Conservation (phyloP, 371 early-diverging fungal species). For the Apophysomyces ossiformis region DNA sequence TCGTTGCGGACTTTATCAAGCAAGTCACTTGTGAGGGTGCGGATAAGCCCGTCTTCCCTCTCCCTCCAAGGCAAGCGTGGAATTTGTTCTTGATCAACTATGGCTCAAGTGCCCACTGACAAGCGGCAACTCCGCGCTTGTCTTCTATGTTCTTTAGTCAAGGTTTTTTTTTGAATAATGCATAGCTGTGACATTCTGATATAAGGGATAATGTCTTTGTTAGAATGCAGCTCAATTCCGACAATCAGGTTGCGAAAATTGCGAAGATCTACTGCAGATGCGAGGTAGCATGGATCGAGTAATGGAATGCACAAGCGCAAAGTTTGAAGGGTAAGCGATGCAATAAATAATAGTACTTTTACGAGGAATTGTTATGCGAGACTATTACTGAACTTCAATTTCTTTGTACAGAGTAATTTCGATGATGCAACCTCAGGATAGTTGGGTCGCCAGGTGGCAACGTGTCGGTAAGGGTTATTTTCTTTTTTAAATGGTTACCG, state of each 20-base stretch:
- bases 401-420: slow-evolving; percentile 65
- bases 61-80: neutral
- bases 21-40: no score
- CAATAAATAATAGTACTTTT: no score
- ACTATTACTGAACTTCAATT: neutral
- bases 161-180: slow-evolving; percentile 53
- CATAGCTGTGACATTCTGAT: neutral
- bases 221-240: slow-evolving; percentile 80
- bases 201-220: neutral
- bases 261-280: slow-evolving; percentile 84
- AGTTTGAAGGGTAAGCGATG: slow-evolving; percentile 80
- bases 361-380: no score
- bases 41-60: neutral
- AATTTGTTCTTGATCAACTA: slow-evolving; percentile 23
- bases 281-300: slow-evolving; percentile 74
- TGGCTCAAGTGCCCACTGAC: slow-evolving; percentile 72
- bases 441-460: slow-evolving; percentile 93
- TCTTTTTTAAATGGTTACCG: no score
- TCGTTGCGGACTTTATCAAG: no score
- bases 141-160: slow-evolving; percentile 90
- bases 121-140: slow-evolving; percentile 90
- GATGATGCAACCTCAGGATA: slow-evolving; percentile 77
- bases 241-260: slow-evolving; percentile 90
- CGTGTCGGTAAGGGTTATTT: slow-evolving; percentile 60
- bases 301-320: slow-evolving; percentile 83